Percentiles rank a stretch among this genome's conserved stretches.
Evolutionary conservation across 23 red algal species (phyloP).

Genomic region (Cyanidiococcus yangmingshanensis): DNA sequence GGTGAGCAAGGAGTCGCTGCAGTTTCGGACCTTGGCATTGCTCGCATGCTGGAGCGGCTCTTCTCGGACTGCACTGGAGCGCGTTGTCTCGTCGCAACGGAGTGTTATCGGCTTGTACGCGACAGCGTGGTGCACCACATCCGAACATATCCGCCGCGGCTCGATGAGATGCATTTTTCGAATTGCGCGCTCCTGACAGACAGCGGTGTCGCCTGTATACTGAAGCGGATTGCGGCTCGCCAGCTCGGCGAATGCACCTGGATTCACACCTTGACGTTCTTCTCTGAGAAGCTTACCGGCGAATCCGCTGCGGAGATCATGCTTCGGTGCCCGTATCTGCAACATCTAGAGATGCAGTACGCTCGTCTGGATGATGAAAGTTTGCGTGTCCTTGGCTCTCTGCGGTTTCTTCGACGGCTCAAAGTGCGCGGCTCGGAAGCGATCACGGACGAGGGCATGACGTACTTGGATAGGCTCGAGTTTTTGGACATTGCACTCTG

Average conservation of each 20-base stretch:
- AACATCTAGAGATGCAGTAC: slow-evolving; percentile 10
- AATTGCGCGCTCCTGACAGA: neutral
- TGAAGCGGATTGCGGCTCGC: neutral
- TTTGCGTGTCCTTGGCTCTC: neutral
- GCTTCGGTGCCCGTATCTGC: neutral
- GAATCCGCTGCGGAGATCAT: neutral
- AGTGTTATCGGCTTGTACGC: slow-evolving; percentile 10
- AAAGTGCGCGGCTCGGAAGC: slow-evolving; percentile 9
- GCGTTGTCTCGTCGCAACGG: neutral
- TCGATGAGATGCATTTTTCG: neutral
- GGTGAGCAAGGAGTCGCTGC: neutral
- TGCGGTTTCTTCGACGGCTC: neutral
- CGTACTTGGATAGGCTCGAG: neutral
- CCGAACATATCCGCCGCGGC: neutral
- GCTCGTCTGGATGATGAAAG: slow-evolving; percentile 2
- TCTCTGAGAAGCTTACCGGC: slow-evolving; percentile 2
- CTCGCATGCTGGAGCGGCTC: neutral
- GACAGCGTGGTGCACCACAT: neutral
- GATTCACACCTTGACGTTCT: slow-evolving; percentile 20
- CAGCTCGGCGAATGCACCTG: neutral
- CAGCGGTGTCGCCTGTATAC: neutral
- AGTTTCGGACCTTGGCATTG: neutral
- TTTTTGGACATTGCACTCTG: slow-evolving; percentile 1
- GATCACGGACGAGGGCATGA: neutral
- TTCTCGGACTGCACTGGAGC: neutral